Evolutionary conservation across 257 asterid genomes (phyloP).

Genomic region (Nicotiana paniculata): DNA sequence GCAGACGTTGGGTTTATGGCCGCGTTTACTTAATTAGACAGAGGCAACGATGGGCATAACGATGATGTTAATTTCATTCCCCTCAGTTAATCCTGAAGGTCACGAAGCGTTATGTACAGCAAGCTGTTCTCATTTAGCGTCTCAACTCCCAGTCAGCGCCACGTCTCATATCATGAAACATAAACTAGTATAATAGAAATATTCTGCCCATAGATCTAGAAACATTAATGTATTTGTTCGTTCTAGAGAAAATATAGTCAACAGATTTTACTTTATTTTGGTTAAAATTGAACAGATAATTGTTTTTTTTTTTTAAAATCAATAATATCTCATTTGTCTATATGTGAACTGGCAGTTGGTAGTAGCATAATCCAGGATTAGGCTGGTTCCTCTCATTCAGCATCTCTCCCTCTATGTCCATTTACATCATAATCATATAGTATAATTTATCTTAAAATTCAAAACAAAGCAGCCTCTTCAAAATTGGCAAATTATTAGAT

Average conservation of each 20-base stretch:
- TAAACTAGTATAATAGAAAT: neutral
- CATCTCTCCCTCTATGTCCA: neutral
- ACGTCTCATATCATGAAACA: neutral
- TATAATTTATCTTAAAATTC: neutral
- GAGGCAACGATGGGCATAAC: slow-evolving; percentile 48
- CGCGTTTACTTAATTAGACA: slow-evolving; percentile 79
- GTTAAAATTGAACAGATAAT: neutral
- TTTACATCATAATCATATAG: neutral
- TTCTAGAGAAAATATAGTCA: neutral
- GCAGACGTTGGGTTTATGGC: slow-evolving; percentile 82
- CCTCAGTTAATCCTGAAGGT: neutral
- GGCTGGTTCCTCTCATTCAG: neutral
- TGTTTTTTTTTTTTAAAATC: neutral
- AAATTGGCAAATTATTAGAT: neutral
- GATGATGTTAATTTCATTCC: neutral
- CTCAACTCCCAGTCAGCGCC: neutral
- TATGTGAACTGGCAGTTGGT: neutral
- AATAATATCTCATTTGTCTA: neutral
- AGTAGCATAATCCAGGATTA: neutral
- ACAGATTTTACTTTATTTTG: neutral
- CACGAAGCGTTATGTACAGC: neutral
- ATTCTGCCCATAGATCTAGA: neutral
- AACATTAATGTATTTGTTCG: neutral
- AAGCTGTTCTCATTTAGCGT: neutral
- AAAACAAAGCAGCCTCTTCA: neutral